Percentiles rank a stretch among this genome's conserved stretches.
Evolutionary conservation across 805 yeast species (phyloP).

Genomic region (Metschnikowia lochheadii): DNA sequence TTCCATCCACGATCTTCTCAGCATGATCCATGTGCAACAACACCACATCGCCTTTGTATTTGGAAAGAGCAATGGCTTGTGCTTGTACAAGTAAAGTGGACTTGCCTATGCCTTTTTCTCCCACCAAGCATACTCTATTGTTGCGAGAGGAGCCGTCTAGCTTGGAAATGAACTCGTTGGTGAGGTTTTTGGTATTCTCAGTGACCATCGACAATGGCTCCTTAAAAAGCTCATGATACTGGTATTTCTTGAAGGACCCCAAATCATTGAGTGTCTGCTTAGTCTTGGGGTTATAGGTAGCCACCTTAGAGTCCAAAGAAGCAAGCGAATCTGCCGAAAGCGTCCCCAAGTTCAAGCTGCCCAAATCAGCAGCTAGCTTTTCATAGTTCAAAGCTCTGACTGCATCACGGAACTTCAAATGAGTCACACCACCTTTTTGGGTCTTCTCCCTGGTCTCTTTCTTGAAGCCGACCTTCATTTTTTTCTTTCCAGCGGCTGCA

Average conservation of each 20-base stretch:
- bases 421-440: conserved; percentile 42
- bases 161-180: conserved; percentile 37
- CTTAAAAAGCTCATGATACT: conserved; percentile 57
- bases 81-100: conserved; percentile 68
- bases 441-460: conserved; percentile 20
- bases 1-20: conserved; percentile 62
- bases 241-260: conserved; percentile 66
- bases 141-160: conserved; percentile 26
- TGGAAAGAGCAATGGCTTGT: conserved; percentile 48
- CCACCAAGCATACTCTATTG: conserved; percentile 57
- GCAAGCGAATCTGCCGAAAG: conserved; percentile 15
- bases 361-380: conserved; percentile 24
- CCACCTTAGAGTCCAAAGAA: conserved; percentile 15
- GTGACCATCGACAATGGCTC: conserved; percentile 60
- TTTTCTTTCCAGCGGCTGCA: conserved; percentile 21
- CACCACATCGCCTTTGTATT: conserved; percentile 35
- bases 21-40: conserved; percentile 65
- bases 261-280: conserved; percentile 44
- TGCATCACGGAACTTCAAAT: conserved; percentile 35
- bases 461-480: conserved; percentile 23
- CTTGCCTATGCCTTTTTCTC: conserved; percentile 78
- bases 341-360: conserved; percentile 8
- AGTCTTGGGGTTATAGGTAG: conserved; percentile 37
- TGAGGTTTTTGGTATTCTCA: conserved; percentile 39
- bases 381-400: conserved; percentile 33